A percentile compares a stretch with the other conserved stretches of the same genome.
Evolutionary conservation across 2,329 filamentous ascomycete genomes (phyloP).

Genomic region (Periconia sp.): DNA sequence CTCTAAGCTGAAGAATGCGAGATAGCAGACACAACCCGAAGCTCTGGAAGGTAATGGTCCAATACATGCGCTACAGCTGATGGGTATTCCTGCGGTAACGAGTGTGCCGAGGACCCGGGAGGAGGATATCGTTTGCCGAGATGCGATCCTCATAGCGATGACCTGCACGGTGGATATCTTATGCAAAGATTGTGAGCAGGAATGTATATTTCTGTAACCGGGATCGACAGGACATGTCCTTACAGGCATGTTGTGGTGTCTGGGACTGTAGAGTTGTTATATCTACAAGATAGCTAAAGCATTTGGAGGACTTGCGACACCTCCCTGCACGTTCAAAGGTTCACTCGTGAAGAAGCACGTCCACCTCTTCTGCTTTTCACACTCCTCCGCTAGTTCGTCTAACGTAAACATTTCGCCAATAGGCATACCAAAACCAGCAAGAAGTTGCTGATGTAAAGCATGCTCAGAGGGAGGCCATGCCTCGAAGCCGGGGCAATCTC

Average conservation of each 20-base stretch:
- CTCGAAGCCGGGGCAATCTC: conserved; percentile 43
- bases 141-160: no score
- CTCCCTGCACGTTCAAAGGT: conserved; percentile 51
- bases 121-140: conserved; percentile 2
- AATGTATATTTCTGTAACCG: no score
- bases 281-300: conserved; percentile 40
- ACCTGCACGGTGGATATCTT: no score
- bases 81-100: not conserved
- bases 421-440: conserved; percentile 51
- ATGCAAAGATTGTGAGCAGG: no score
- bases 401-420: conserved; percentile 57
- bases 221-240: no score
- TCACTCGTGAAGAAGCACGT: conserved; percentile 52
- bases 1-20: no score
- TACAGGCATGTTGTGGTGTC: not conserved
- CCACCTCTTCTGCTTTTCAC: conserved; percentile 43
- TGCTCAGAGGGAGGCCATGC: conserved; percentile 28
- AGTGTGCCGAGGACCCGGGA: not conserved
- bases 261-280: not conserved
- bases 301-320: conserved; percentile 39
- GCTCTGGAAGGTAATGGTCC: no score
- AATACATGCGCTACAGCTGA: not conserved
- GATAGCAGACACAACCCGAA: no score
- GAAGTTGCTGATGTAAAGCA: conserved; percentile 42
- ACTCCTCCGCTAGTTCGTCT: conserved; percentile 47